phyloP scores from a whole-genome alignment of 1,284 basidiomycete genomes.

The Coriolopsis trogii region DNA sequence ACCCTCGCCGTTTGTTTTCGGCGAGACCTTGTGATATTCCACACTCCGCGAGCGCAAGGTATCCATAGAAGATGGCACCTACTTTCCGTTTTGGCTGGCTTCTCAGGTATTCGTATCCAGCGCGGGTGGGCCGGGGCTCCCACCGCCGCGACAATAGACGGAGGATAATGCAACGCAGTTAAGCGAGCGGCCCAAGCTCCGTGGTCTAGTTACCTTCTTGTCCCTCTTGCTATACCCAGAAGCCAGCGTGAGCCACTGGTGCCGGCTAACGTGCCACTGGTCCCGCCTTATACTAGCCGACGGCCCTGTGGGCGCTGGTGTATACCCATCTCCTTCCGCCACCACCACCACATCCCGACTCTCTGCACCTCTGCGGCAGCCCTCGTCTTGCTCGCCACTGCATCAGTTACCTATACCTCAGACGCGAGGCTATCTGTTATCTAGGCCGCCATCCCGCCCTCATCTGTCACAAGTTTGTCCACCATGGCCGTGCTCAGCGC shows the following conservation, averaged over 20 bases:
- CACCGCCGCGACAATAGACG: not conserved
- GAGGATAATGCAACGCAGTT: not conserved
- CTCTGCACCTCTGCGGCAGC: too few species aligned
- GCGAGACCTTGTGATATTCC: not conserved
- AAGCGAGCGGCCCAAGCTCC: constrained; percentile 6
- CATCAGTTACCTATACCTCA: too few species aligned
- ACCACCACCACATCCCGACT: too few species aligned
- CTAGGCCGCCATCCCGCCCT: too few species aligned
- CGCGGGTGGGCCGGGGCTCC: not conserved
- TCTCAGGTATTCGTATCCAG: not conserved
- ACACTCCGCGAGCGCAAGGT: not conserved
- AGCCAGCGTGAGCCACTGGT: not conserved
- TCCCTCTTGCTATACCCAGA: not conserved
- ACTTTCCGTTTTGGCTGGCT: not conserved
- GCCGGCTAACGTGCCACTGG: not conserved
- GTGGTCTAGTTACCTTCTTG: constrained; percentile 1
- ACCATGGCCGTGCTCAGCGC: too few species aligned
- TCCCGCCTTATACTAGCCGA: constrained; percentile 4
- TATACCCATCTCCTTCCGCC: constrained; percentile 2
- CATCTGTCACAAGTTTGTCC: too few species aligned
- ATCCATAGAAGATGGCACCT: not conserved
- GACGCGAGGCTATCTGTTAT: too few species aligned
- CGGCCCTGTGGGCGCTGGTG: not conserved
- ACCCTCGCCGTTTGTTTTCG: not conserved
- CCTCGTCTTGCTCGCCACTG: too few species aligned